Percentiles rank a stretch among this genome's conserved stretches.
phyloP scores from a whole-genome alignment of 139 green algal species.

The Nannochloris sp. region DNA sequence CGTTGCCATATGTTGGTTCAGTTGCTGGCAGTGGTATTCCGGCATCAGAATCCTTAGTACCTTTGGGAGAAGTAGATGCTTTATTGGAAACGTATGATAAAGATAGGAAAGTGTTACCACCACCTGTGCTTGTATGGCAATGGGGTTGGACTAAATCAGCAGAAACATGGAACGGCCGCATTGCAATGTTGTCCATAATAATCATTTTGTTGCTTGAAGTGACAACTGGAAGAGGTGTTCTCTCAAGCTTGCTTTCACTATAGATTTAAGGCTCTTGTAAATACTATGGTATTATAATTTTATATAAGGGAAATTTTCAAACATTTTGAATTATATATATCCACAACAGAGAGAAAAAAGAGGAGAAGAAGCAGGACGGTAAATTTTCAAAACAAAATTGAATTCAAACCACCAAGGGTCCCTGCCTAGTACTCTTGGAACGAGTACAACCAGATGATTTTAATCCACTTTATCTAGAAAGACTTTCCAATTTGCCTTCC shows the following conservation, averaged over 20 bases:
- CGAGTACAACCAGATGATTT: too few species aligned
- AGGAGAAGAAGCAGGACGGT: too few species aligned
- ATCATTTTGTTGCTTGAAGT: conserved; percentile 74
- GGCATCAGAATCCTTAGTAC: conserved; percentile 58
- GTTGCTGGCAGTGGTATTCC: conserved; percentile 34
- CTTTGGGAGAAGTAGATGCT: conserved; percentile 71
- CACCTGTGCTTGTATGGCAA: conserved; percentile 71
- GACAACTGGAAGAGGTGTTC: conserved; percentile 54
- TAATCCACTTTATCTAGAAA: too few species aligned
- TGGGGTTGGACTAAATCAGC: conserved; percentile 92
- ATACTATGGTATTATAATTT: too few species aligned
- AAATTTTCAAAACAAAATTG: too few species aligned
- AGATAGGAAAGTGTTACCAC: conserved; percentile 73
- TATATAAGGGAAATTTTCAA: too few species aligned
- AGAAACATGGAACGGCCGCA: conserved; percentile 91
- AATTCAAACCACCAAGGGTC: too few species aligned
- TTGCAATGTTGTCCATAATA: conserved; percentile 66
- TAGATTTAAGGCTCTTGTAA: too few species aligned
- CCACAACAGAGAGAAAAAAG: too few species aligned
- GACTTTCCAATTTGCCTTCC: too few species aligned
- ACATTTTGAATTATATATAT: too few species aligned
- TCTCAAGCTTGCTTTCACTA: conserved; percentile 11
- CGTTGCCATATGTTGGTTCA: conserved; percentile 82
- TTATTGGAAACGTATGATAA: conserved; percentile 92
- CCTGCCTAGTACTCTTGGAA: too few species aligned